These are phyloP conservation scores for Penicillium sp. DNA, from an alignment of 2,329 filamentous ascomycete species.

Conservation along the genomic window DNA sequence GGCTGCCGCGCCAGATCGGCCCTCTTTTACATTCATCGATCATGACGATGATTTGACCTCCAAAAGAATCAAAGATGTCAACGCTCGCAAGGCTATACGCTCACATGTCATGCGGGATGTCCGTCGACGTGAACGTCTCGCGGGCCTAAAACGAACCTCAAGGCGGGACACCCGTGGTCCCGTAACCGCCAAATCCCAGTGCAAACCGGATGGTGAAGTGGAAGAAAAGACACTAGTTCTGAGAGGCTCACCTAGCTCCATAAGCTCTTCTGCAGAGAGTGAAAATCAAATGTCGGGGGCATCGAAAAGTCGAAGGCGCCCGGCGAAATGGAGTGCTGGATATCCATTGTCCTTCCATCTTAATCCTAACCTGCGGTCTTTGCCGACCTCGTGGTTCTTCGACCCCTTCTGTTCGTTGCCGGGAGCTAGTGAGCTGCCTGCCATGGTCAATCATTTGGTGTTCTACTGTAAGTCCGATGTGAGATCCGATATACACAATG, in stretches of 20 bases:
- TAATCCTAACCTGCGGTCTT: constrained; percentile 11
- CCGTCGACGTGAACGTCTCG: constrained; percentile 37
- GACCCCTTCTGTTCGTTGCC: constrained; percentile 35
- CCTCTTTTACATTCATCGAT: constrained; percentile 40
- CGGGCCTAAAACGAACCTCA: constrained; percentile 34
- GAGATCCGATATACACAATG: neutral
- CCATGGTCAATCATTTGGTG: constrained; percentile 26
- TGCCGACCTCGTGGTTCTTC: constrained; percentile 25
- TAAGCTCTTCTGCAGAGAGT: constrained; percentile 2
- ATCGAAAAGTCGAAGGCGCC: constrained; percentile 12
- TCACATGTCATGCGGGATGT: constrained; percentile 44
- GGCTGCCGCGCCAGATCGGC: constrained; percentile 22
- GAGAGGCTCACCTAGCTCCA: constrained; percentile 13
- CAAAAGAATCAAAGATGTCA: constrained; percentile 36
- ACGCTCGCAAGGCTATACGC: constrained; percentile 38
- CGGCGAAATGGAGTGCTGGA: constrained; percentile 16
- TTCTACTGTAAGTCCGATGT: constrained; percentile 30
- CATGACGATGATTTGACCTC: constrained; percentile 38
- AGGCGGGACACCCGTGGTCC: constrained; percentile 22
- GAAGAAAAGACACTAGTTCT: constrained; percentile 14
- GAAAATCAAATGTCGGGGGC: neutral
- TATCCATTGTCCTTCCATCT: constrained; percentile 14
- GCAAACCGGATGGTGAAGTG: constrained; percentile 5
- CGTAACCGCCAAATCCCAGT: constrained; percentile 8
- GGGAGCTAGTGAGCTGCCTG: constrained; percentile 22